phyloP scores from a whole-genome alignment of 805 yeast genomes.

The Metschnikowia lunata region DNA sequence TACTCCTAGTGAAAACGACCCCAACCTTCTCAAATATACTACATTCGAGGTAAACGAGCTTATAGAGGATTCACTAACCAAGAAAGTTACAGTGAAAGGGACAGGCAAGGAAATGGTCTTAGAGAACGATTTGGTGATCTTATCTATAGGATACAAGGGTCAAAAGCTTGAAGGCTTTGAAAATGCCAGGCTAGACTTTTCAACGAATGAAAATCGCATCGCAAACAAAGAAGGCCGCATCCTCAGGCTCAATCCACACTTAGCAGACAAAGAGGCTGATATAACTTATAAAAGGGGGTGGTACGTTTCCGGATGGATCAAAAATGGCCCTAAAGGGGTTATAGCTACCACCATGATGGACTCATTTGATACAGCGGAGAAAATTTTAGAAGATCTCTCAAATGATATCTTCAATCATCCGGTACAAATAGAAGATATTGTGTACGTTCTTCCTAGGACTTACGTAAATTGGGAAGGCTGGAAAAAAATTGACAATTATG shows the following conservation, averaged over 20 bases:
- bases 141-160: conserved; percentile 83
- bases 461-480: conserved; percentile 64
- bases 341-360: conserved; percentile 89
- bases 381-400: conserved; percentile 53
- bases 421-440: conserved; percentile 13
- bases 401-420: conserved; percentile 22
- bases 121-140: conserved; percentile 62
- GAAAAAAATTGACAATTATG: conserved; percentile 53
- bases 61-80: conserved; percentile 29
- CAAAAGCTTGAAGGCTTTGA: conserved; percentile 56
- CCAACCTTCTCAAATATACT: conserved; percentile 39
- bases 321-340: conserved; percentile 81
- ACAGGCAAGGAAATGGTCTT: conserved; percentile 32
- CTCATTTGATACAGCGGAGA: conserved; percentile 69
- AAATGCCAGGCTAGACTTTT: conserved; percentile 30
- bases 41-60: conserved; percentile 48
- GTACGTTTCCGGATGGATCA: conserved; percentile 89
- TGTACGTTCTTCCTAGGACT: conserved; percentile 9
- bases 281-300: conserved; percentile 41
- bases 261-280: conserved; percentile 17
- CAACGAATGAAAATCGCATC: conserved; percentile 22
- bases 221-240: conserved; percentile 35
- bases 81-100: conserved; percentile 25
- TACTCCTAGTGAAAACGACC: conserved; percentile 35
- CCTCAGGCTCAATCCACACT: conserved; percentile 10